Evolutionary conservation across 1,284 basidiomycete species (phyloP).

Genomic region (Cutaneotrichosporon mucoides): DNA sequence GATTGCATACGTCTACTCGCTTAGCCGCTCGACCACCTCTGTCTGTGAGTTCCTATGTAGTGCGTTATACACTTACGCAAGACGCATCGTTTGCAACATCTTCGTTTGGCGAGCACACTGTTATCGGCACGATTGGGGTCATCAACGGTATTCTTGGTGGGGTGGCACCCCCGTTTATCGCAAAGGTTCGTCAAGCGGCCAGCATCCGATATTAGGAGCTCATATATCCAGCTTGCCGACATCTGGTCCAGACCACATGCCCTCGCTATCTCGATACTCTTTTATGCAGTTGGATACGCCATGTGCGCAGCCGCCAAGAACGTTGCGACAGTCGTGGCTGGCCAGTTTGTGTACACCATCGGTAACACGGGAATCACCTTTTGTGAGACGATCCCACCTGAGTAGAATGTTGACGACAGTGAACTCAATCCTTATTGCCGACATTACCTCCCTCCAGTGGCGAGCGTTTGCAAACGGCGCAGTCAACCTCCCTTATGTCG

Average conservation of each 20-base stretch:
- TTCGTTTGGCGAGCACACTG: constrained; percentile 34
- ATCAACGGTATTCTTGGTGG: constrained; percentile 36
- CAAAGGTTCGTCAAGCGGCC: constrained; percentile 26
- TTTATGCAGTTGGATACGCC: constrained; percentile 39
- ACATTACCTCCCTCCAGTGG: constrained; percentile 70
- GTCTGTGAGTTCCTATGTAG: neutral
- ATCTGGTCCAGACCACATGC: constrained; percentile 29
- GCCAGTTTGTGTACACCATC: constrained; percentile 36
- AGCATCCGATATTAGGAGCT: constrained; percentile 12
- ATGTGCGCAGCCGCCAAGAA: constrained; percentile 29
- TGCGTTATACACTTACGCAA: neutral
- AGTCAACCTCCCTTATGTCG: constrained; percentile 62
- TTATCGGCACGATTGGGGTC: constrained; percentile 36
- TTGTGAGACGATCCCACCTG: constrained; percentile 27
- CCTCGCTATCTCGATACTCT: constrained; percentile 24
- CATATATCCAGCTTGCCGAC: neutral
- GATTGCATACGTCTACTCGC: constrained; percentile 26
- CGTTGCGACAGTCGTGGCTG: constrained; percentile 32
- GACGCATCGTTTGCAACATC: constrained; percentile 37
- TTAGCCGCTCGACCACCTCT: constrained; percentile 8
- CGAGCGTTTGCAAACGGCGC: constrained; percentile 65
- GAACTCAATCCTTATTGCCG: constrained; percentile 50
- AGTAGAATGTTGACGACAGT: neutral
- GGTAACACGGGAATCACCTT: constrained; percentile 34
- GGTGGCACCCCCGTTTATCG: constrained; percentile 43